A percentile compares a stretch with the other conserved stretches of the same genome.
phyloP scores from a whole-genome alignment of 2,329 filamentous ascomycete genomes.

The Fusarium albosuccineum region DNA sequence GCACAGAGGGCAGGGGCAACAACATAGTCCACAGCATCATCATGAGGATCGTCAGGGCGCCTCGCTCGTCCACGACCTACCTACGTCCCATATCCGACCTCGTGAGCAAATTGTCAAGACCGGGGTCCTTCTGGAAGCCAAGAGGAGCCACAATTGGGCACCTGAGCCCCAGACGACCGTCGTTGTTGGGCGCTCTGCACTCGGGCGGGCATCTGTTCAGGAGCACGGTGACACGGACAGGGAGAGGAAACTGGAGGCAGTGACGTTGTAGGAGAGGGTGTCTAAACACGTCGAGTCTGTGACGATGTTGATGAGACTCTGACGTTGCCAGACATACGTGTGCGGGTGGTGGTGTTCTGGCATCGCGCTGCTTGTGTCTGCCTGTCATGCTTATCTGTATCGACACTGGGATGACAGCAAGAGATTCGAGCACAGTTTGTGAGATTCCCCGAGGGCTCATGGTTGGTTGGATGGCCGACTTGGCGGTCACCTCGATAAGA shows the following conservation, averaged over 20 bases:
- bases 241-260: neutral
- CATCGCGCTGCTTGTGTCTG: constrained; percentile 6
- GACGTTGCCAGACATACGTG: constrained; percentile 11
- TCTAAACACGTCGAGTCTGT: constrained; percentile 4
- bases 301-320: constrained; percentile 23
- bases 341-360: constrained; percentile 2
- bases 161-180: constrained; percentile 5
- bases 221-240: constrained; percentile 5
- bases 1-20: neutral
- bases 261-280: constrained; percentile 2
- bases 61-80: neutral
- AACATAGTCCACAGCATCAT: neutral
- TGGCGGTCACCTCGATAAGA: constrained; percentile 26
- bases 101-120: constrained; percentile 12
- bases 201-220: neutral
- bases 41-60: constrained; percentile 30
- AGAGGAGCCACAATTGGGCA: constrained; percentile 34
- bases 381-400: constrained; percentile 17
- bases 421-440: neutral
- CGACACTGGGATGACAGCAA: constrained; percentile 12
- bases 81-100: constrained; percentile 17
- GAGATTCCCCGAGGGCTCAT: constrained; percentile 13
- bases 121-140: constrained; percentile 13
- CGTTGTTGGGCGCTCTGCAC: constrained; percentile 10
- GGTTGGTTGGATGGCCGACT: constrained; percentile 10